Conservation (phyloP, 257 asterid species). For the Lithospermum erythrorhizon region DNA sequence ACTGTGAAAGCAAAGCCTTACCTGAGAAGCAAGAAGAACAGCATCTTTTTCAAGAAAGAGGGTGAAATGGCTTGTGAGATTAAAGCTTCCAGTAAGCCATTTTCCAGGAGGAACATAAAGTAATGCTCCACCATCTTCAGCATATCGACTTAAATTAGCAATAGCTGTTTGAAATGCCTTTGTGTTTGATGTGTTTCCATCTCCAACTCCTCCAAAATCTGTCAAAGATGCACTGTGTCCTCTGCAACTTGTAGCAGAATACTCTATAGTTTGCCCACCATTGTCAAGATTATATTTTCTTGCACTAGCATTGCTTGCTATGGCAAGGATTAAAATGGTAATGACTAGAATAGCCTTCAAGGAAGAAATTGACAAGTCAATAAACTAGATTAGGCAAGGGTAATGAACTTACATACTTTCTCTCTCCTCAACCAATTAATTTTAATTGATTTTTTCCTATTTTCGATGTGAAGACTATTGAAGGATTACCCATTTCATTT, state of each 20-base stretch:
- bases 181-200: constrained; percentile 68
- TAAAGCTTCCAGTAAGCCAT: constrained; percentile 89
- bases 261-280: constrained; percentile 24
- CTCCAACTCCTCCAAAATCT: constrained; percentile 92
- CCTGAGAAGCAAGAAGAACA: constrained; percentile 84
- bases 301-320: no score
- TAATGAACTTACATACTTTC: no score
- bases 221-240: constrained; percentile 44
- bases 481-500: no score
- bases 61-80: constrained; percentile 82
- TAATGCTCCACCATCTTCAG: constrained; percentile 60
- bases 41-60: constrained; percentile 66
- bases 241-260: constrained; percentile 47
- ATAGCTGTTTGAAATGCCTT: constrained; percentile 60
- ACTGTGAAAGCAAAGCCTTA: no score
- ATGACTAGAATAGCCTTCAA: no score
- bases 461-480: no score
- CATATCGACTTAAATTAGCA: constrained; percentile 42
- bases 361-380: no score
- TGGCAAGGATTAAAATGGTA: no score
- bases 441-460: no score
- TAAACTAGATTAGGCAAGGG: no score
- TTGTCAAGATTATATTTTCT: no score
- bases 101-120: constrained; percentile 83
- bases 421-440: no score